These are phyloP conservation scores for Annulohypoxylon bovei DNA, from an alignment of 495 filamentous ascomycete genomes.

Conservation along the genomic window DNA sequence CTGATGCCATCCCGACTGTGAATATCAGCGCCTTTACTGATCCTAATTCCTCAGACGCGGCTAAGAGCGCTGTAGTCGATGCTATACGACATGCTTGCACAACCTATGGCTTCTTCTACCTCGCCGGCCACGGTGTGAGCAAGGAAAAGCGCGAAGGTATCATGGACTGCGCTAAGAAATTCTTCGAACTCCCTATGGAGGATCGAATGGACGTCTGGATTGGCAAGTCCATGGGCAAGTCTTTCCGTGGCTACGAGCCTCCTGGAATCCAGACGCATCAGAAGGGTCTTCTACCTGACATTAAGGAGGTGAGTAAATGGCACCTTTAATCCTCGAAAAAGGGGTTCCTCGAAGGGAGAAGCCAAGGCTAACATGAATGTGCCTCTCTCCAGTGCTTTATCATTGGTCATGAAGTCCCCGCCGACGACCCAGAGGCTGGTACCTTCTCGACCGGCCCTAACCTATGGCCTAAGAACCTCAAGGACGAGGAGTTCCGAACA, in stretches of 20 bases:
- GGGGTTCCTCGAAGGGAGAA: neutral
- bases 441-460: constrained; percentile 58
- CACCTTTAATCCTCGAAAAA: neutral
- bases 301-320: constrained; percentile 56
- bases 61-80: constrained; percentile 29
- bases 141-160: constrained; percentile 42
- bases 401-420: constrained; percentile 59
- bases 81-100: constrained; percentile 55
- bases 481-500: constrained; percentile 55
- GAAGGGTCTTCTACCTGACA: constrained; percentile 57
- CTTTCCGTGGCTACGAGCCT: constrained; percentile 63
- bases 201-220: constrained; percentile 52
- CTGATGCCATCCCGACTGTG: constrained; percentile 45
- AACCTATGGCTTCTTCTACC: constrained; percentile 61
- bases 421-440: constrained; percentile 55
- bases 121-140: constrained; percentile 43
- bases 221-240: constrained; percentile 51
- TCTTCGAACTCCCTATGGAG: constrained; percentile 60
- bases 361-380: constrained; percentile 3
- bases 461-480: constrained; percentile 58
- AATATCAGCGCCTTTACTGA: constrained; percentile 49
- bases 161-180: constrained; percentile 52
- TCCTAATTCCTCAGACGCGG: constrained; percentile 33
- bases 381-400: constrained; percentile 48
- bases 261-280: constrained; percentile 62